Evolutionary conservation across 805 yeast species (phyloP).

Genomic region (Ogataea angusta): DNA sequence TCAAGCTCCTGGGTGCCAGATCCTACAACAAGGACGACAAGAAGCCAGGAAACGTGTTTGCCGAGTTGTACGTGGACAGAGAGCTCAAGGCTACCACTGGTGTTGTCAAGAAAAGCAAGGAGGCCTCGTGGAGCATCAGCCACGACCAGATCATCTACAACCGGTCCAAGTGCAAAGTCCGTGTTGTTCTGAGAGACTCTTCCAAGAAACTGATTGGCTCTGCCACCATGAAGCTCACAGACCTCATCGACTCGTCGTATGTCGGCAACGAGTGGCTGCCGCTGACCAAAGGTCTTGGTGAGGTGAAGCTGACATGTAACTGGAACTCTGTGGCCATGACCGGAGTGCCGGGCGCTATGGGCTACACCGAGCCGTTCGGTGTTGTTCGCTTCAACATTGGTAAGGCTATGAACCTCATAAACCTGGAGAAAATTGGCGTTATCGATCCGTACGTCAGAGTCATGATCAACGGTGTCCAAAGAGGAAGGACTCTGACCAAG

Average conservation of each 20-base stretch:
- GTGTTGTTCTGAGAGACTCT: slow-evolving; percentile 63
- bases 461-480: slow-evolving; percentile 69
- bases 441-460: slow-evolving; percentile 90
- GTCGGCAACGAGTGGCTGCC: slow-evolving; percentile 79
- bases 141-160: slow-evolving; percentile 63
- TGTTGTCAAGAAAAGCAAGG: slow-evolving; percentile 55
- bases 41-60: slow-evolving; percentile 58
- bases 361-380: slow-evolving; percentile 94
- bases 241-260: slow-evolving; percentile 72
- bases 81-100: slow-evolving; percentile 57
- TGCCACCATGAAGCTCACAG: slow-evolving; percentile 53
- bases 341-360: slow-evolving; percentile 66
- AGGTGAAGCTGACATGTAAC: slow-evolving; percentile 59
- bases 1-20: slow-evolving; percentile 65
- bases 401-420: slow-evolving; percentile 71
- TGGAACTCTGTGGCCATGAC: slow-evolving; percentile 86
- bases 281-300: slow-evolving; percentile 66
- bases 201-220: slow-evolving; percentile 58
- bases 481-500: slow-evolving; percentile 70
- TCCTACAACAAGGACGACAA: slow-evolving; percentile 39
- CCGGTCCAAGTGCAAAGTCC: slow-evolving; percentile 65
- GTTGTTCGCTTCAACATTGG: slow-evolving; percentile 71
- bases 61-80: slow-evolving; percentile 66
- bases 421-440: slow-evolving; percentile 84
- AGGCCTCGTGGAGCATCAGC: slow-evolving; percentile 63